These are phyloP conservation scores for Aspergillus uvarum DNA, from an alignment of 2,329 filamentous ascomycete species.

Conservation along the genomic window DNA sequence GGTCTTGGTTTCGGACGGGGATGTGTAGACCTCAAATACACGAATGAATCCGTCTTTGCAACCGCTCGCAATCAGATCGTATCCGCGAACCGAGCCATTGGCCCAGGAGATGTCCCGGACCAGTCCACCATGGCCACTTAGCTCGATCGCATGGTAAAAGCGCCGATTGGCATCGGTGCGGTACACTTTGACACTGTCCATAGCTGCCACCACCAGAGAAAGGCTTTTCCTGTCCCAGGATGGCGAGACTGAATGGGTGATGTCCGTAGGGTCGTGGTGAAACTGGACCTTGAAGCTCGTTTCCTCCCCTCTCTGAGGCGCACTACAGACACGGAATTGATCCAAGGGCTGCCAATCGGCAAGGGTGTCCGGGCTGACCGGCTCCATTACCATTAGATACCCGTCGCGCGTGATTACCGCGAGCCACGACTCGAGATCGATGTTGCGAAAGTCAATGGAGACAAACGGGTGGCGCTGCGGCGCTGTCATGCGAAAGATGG, in stretches of 20 bases:
- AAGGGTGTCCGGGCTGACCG: slow-evolving; percentile 78
- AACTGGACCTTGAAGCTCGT: slow-evolving; percentile 83
- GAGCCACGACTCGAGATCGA: slow-evolving; percentile 79
- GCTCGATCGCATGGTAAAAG: slow-evolving; percentile 80
- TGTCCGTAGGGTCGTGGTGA: slow-evolving; percentile 74
- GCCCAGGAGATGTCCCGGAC: slow-evolving; percentile 92
- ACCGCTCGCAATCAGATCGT: slow-evolving; percentile 86
- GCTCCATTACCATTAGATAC: slow-evolving; percentile 76
- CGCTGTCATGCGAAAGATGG: slow-evolving; percentile 60
- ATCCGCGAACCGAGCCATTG: slow-evolving; percentile 83
- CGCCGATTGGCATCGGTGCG: slow-evolving; percentile 71
- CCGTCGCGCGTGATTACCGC: slow-evolving; percentile 83
- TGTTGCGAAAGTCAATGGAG: slow-evolving; percentile 82
- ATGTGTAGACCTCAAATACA: slow-evolving; percentile 69
- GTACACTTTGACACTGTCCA: slow-evolving; percentile 80
- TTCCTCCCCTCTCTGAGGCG: slow-evolving; percentile 77
- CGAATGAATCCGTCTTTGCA: slow-evolving; percentile 88
- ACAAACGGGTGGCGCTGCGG: slow-evolving; percentile 69
- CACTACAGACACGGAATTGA: slow-evolving; percentile 69
- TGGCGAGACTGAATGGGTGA: slow-evolving; percentile 72
- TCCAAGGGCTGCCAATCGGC: slow-evolving; percentile 74
- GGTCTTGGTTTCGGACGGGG: slow-evolving; percentile 26
- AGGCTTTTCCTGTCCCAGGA: slow-evolving; percentile 79
- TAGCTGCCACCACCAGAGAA: slow-evolving; percentile 79
- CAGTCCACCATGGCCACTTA: slow-evolving; percentile 71